Percentiles rank a stretch among this genome's conserved stretches.
phyloP scores from a whole-genome alignment of 208 protist genomes.

The Willaertia magna region DNA sequence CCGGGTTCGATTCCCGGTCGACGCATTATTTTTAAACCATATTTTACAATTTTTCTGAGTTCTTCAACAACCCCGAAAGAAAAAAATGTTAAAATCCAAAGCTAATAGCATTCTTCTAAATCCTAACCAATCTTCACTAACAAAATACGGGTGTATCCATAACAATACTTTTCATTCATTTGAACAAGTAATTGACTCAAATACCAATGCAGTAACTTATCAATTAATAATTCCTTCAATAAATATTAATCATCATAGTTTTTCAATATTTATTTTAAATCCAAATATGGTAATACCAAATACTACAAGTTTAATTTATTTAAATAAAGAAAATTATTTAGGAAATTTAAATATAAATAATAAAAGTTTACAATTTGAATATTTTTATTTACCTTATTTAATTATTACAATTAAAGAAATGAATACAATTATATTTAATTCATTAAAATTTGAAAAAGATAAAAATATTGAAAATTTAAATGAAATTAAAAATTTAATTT shows the following conservation, averaged over 20 bases:
- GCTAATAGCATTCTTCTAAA: too few species aligned
- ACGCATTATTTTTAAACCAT: too few species aligned
- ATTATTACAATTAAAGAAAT: background rate
- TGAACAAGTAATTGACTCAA: too few species aligned
- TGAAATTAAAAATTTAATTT: background rate
- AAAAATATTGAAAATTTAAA: background rate
- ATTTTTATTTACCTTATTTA: background rate
- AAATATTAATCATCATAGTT: too few species aligned
- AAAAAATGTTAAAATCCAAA: too few species aligned
- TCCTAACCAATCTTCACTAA: too few species aligned
- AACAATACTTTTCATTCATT: background rate
- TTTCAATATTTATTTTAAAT: too few species aligned
- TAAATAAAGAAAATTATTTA: background rate
- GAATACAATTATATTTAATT: background rate
- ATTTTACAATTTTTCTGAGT: too few species aligned
- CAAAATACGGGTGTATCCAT: background rate
- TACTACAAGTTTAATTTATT: background rate
- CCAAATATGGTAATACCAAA: background rate
- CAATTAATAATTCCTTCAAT: too few species aligned
- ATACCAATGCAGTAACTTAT: too few species aligned
- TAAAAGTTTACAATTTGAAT: background rate
- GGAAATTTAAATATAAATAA: background rate
- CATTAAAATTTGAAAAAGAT: background rate
- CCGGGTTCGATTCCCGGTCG: too few species aligned
- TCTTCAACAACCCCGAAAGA: too few species aligned